Conservation (phyloP, 441 rosid genomes). For the Populus hybrid region DNA sequence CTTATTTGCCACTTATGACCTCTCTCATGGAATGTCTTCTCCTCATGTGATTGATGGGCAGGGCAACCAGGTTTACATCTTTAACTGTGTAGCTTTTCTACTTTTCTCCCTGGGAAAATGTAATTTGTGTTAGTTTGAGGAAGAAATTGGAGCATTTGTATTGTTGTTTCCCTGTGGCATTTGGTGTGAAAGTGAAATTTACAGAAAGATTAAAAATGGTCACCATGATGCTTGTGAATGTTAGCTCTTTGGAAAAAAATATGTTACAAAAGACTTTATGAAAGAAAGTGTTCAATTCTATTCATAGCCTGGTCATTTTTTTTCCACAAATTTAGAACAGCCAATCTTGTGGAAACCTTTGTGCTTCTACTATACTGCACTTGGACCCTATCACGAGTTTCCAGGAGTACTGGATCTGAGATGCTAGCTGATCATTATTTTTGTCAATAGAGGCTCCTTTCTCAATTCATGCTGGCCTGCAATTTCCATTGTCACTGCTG, state of each 20-base stretch:
- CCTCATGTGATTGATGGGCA: slow-evolving; percentile 58
- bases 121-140: no score
- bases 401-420: background rate
- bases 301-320: no score
- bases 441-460: background rate
- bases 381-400: background rate
- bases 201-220: background rate
- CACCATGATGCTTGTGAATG: background rate
- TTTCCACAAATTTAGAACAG: background rate
- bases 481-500: background rate
- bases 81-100: background rate
- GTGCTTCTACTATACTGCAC: background rate
- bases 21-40: slow-evolving; percentile 70
- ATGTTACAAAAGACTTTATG: background rate
- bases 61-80: slow-evolving; percentile 65
- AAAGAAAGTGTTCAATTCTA: background rate
- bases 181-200: no score
- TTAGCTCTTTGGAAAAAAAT: background rate
- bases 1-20: slow-evolving; percentile 63
- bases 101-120: no score
- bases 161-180: no score
- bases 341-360: background rate
- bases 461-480: background rate
- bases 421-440: background rate
- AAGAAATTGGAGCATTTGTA: no score